Conservation (phyloP, 2,329 filamentous ascomycete genomes). For the Gremmenia infestans region DNA sequence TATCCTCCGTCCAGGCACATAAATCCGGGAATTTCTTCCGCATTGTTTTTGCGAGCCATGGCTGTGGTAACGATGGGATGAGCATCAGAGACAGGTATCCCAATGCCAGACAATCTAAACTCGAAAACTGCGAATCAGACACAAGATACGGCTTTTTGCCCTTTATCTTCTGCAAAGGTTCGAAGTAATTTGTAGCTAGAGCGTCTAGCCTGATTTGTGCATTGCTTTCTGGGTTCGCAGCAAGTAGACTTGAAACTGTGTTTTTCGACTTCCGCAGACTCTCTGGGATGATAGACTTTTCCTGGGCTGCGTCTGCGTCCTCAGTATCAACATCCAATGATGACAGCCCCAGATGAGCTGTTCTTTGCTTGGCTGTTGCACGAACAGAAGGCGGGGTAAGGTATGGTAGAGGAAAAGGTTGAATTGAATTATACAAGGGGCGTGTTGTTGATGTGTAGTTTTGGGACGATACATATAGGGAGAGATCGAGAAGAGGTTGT, state of each 20-base stretch:
- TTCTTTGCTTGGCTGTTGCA: constrained; percentile 62
- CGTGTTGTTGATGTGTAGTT: constrained; percentile 79
- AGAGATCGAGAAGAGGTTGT: constrained; percentile 76
- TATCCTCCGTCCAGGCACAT: constrained; percentile 39
- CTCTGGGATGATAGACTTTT: constrained; percentile 33
- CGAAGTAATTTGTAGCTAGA: constrained; percentile 65
- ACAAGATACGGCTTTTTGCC: constrained; percentile 53
- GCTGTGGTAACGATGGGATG: constrained; percentile 53
- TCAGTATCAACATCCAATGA: constrained; percentile 58
- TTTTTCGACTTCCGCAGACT: constrained; percentile 33
- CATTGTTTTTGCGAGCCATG: constrained; percentile 57
- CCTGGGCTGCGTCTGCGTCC: constrained; percentile 27
- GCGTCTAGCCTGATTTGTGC: constrained; percentile 72
- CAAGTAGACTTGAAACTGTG: constrained; percentile 49
- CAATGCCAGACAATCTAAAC: constrained; percentile 73
- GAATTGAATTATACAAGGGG: constrained; percentile 72
- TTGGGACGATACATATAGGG: constrained; percentile 81
- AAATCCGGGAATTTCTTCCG: constrained; percentile 42
- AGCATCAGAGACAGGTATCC: constrained; percentile 76
- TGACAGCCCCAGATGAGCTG: constrained; percentile 64
- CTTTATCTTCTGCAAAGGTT: constrained; percentile 62
- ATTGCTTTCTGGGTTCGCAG: constrained; percentile 65
- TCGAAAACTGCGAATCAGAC: constrained; percentile 46
- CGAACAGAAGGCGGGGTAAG: constrained; percentile 72
- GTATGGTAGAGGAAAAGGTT: constrained; percentile 87